Evolutionary conservation across 352 stramenopile genomes (phyloP).

Genomic region (Phytophthora pini): DNA sequence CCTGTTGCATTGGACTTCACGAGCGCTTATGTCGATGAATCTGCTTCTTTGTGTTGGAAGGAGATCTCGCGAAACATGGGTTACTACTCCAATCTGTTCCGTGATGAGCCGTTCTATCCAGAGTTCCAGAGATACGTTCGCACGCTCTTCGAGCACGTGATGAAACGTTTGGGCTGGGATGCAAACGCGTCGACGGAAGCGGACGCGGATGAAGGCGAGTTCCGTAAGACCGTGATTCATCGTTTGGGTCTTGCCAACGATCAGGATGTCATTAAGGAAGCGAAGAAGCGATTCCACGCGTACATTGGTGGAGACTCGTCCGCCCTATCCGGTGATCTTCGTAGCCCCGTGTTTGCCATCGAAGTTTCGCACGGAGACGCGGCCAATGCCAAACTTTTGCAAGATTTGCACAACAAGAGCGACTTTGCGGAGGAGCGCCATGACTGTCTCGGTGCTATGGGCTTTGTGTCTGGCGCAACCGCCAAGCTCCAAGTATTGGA

Average conservation of each 20-base stretch:
- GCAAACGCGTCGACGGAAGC: constrained; percentile 24
- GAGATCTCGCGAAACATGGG: constrained; percentile 61
- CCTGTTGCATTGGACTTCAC: constrained; percentile 70
- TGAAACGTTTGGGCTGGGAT: constrained; percentile 67
- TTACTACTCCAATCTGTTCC: constrained; percentile 62
- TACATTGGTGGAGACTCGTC: constrained; percentile 56
- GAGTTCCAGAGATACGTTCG: constrained; percentile 65
- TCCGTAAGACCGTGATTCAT: constrained; percentile 67
- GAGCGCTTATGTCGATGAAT: constrained; percentile 60
- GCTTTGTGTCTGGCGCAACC: constrained; percentile 44
- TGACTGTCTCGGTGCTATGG: constrained; percentile 66
- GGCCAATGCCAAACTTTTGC: constrained; percentile 59
- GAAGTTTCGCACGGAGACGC: constrained; percentile 47
- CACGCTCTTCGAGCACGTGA: constrained; percentile 57
- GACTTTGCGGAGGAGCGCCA: constrained; percentile 74
- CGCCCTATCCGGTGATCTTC: constrained; percentile 62
- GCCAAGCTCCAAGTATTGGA: constrained; percentile 74
- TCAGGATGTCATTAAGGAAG: constrained; percentile 56
- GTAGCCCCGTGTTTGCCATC: constrained; percentile 63
- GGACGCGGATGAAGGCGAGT: constrained; percentile 60
- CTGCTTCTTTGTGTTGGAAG: constrained; percentile 71
- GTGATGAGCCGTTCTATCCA: constrained; percentile 58
- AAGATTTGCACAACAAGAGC: constrained; percentile 65
- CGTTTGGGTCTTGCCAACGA: constrained; percentile 60
- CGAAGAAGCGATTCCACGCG: constrained; percentile 58